Evolutionary conservation across 2,329 filamentous ascomycete species (phyloP).

Genomic region (Pestalotiopsis sp.): DNA sequence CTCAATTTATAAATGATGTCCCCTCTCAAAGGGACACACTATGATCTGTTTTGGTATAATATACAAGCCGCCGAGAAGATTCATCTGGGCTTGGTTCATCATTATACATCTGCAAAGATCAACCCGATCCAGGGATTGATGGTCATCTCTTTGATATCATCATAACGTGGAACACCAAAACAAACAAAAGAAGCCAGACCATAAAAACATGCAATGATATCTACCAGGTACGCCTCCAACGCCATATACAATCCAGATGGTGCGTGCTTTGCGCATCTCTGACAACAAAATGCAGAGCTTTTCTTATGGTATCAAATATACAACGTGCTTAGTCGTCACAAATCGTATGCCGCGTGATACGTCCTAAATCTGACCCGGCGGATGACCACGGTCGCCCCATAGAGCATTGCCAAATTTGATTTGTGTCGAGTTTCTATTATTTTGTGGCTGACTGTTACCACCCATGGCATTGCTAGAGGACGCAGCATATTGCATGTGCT

Average conservation of each 20-base stretch:
- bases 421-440: slow-evolving; percentile 32
- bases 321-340: slow-evolving; percentile 1
- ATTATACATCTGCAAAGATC: slow-evolving; percentile 1
- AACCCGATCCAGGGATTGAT: neutral
- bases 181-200: neutral
- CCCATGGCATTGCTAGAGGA: slow-evolving; percentile 14
- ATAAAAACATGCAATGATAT: slow-evolving; percentile 4
- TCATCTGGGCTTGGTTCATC: neutral
- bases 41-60: neutral
- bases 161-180: neutral
- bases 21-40: neutral
- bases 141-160: neutral
- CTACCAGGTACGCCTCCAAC: slow-evolving; percentile 7
- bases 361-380: neutral
- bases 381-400: slow-evolving; percentile 28
- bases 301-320: neutral
- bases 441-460: slow-evolving; percentile 9
- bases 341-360: neutral
- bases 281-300: neutral
- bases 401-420: slow-evolving; percentile 33
- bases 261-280: neutral
- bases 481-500: slow-evolving; percentile 21
- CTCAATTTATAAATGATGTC: neutral
- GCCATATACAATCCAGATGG: neutral
- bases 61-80: neutral